A percentile compares a stretch with the other conserved stretches of the same genome.
Conservation (phyloP, 1,139 yeast species). For the Kodamaea arcana region DNA sequence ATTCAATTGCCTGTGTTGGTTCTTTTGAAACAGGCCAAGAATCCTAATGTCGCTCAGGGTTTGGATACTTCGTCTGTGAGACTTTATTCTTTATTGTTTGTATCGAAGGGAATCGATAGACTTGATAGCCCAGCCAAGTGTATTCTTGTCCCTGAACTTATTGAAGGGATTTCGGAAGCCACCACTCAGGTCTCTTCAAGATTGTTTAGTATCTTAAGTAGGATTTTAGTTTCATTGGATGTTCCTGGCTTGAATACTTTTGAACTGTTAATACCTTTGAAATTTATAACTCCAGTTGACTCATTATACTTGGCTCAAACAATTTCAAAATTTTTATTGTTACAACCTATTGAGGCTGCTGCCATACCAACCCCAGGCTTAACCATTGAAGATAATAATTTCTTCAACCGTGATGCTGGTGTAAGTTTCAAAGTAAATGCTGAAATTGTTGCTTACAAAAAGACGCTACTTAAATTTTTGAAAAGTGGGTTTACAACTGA, state of each 20-base stretch:
- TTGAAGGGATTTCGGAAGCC: slow-evolving; percentile 42
- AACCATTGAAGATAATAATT: slow-evolving; percentile 48
- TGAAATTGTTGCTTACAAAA: slow-evolving; percentile 47
- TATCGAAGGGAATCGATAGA: slow-evolving; percentile 63
- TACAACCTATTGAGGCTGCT: slow-evolving; percentile 37
- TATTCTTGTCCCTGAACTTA: slow-evolving; percentile 44
- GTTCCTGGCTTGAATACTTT: slow-evolving; percentile 45
- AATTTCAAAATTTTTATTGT: slow-evolving; percentile 54
- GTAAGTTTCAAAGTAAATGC: slow-evolving; percentile 47
- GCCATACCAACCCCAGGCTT: slow-evolving; percentile 58
- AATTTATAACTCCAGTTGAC: slow-evolving; percentile 23
- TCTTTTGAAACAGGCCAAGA: slow-evolving; percentile 59
- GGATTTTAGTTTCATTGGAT: slow-evolving; percentile 48
- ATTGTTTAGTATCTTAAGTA: slow-evolving; percentile 57
- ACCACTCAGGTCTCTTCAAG: slow-evolving; percentile 48
- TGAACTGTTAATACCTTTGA: slow-evolving; percentile 23
- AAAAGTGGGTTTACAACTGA: slow-evolving; percentile 39
- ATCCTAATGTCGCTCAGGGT: slow-evolving; percentile 42
- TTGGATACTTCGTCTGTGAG: slow-evolving; percentile 52
- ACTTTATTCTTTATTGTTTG: slow-evolving; percentile 61
- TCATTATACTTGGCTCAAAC: slow-evolving; percentile 41
- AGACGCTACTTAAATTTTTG: slow-evolving; percentile 29
- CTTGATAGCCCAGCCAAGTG: slow-evolving; percentile 30
- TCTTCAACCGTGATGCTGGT: slow-evolving; percentile 67
- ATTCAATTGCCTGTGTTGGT: slow-evolving; percentile 60